A percentile compares a stretch with the other conserved stretches of the same genome.
Conservation (phyloP, 495 filamentous ascomycete species). For the Aspergillus indologenus region DNA sequence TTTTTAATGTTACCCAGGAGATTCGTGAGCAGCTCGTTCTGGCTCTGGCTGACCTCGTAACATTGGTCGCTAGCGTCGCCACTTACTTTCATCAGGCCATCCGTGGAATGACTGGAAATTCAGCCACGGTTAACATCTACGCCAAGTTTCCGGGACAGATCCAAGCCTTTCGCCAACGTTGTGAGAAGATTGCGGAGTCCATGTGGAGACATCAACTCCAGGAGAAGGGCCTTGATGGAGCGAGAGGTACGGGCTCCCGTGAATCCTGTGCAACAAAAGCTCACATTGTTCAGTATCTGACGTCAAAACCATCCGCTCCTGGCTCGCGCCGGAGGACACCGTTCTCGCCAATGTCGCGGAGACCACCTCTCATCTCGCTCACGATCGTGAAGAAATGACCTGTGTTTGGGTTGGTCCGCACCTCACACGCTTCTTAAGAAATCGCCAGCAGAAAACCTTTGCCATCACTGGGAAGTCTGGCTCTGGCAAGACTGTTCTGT, state of each 20-base stretch:
- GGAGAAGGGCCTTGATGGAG: constrained; percentile 22
- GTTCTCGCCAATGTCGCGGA: constrained; percentile 24
- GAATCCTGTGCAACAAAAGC: neutral
- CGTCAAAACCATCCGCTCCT: constrained; percentile 20
- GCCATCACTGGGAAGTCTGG: constrained; percentile 34
- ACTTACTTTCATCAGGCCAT: constrained; percentile 34
- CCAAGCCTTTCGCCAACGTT: constrained; percentile 29
- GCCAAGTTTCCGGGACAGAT: constrained; percentile 32
- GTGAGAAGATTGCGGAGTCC: constrained; percentile 30
- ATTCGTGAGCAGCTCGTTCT: constrained; percentile 39
- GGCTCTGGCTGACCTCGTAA: constrained; percentile 36
- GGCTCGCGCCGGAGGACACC: constrained; percentile 22
- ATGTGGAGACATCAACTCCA: constrained; percentile 40
- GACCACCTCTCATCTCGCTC: constrained; percentile 37
- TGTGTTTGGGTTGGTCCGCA: constrained; percentile 37
- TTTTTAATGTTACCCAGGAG: constrained; percentile 34
- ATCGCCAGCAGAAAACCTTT: constrained; percentile 22
- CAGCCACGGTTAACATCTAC: constrained; percentile 34
- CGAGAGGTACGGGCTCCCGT: constrained; percentile 15
- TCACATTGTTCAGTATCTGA: constrained; percentile 19
- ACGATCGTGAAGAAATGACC: constrained; percentile 40
- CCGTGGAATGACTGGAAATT: constrained; percentile 20
- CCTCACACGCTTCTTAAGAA: constrained; percentile 37
- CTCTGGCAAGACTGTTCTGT: constrained; percentile 40
- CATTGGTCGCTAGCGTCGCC: constrained; percentile 32